Percentiles rank a stretch among this genome's conserved stretches.
Conservation (phyloP, 495 filamentous ascomycete species). For the Podospora pseudoanserina region DNA sequence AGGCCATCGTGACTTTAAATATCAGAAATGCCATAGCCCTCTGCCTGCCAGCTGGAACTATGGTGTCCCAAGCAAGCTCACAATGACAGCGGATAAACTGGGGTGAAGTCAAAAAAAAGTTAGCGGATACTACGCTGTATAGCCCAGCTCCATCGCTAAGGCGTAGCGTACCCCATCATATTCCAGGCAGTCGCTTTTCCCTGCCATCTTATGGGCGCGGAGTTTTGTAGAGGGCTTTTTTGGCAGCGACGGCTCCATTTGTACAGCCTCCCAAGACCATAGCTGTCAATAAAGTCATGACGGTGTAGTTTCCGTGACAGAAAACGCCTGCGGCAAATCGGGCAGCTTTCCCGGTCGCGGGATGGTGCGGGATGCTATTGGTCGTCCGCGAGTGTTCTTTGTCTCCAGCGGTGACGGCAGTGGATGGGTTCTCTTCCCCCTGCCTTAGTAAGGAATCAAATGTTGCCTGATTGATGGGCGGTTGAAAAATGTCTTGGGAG, state of each 20-base stretch:
- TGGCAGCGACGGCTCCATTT: neutral
- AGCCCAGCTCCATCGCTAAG: neutral
- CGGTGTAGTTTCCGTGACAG: neutral
- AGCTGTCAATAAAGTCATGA: neutral
- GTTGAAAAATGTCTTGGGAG: neutral
- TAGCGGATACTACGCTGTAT: neutral
- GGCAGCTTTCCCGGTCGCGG: neutral
- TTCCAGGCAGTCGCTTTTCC: conserved; percentile 3
- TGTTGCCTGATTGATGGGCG: no score
- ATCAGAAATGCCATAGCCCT: neutral
- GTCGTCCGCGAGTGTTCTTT: neutral
- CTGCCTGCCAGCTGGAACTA: neutral
- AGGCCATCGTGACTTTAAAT: neutral
- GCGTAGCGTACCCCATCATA: conserved; percentile 1
- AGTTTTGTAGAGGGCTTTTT: neutral
- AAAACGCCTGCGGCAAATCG: neutral
- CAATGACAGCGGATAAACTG: neutral
- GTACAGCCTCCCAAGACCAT: neutral
- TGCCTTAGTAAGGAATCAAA: neutral
- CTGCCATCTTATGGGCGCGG: neutral
- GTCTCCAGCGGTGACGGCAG: neutral
- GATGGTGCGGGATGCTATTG: neutral
- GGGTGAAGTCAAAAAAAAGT: neutral
- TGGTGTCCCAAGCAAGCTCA: neutral
- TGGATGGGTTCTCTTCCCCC: neutral